Conservation (phyloP, 2,329 filamentous ascomycete species). For the Diaporthe sp. region DNA sequence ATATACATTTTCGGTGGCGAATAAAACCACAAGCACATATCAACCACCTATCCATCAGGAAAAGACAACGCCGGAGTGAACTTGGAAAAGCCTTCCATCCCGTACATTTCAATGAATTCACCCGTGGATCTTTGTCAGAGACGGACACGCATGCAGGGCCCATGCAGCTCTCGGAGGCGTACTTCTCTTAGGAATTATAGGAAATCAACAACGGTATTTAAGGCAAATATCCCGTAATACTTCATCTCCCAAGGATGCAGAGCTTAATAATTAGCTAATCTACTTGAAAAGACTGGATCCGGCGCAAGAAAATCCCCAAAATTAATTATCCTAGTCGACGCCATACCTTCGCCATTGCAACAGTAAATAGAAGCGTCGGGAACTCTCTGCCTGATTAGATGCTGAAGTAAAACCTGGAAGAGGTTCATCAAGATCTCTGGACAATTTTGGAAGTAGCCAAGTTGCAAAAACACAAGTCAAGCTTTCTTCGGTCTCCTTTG, state of each 20-base stretch:
- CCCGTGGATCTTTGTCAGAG: neutral
- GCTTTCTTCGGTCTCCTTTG: neutral
- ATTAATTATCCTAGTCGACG: neutral
- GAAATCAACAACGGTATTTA: too few relatives aligned
- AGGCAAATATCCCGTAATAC: neutral
- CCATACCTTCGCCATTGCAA: neutral
- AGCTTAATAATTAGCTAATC: neutral
- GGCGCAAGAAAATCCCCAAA: rapidly evolving
- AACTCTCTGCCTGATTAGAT: neutral
- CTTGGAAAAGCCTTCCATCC: too few relatives aligned
- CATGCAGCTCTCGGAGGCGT: too few relatives aligned
- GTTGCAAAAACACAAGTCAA: neutral
- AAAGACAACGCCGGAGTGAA: too few relatives aligned
- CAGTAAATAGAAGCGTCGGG: neutral
- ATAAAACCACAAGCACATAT: neutral
- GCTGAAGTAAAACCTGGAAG: too few relatives aligned
- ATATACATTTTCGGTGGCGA: neutral
- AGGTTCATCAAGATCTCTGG: neutral
- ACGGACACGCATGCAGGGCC: neutral
- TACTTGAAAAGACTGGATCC: neutral
- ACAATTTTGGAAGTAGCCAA: neutral
- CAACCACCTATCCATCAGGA: neutral
- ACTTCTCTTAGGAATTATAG: neutral
- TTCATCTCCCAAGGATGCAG: neutral
- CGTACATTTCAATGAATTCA: too few relatives aligned